phyloP scores from a whole-genome alignment of 179 eudicot genomes.

The Amaranthus tricolor region DNA sequence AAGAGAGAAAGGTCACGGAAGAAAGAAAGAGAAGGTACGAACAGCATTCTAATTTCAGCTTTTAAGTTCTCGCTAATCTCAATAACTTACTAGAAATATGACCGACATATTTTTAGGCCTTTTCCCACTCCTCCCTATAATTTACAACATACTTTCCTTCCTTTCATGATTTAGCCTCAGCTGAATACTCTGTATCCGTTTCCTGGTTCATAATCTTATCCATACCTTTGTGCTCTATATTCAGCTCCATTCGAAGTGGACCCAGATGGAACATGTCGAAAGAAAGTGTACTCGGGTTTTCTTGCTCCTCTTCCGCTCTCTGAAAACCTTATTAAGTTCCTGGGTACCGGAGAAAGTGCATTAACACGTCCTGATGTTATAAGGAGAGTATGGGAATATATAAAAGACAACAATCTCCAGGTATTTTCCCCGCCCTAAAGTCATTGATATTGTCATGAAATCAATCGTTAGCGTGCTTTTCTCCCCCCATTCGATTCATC shows the following conservation, averaged over 20 bases:
- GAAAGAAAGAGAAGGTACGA: slow-evolving; percentile 45
- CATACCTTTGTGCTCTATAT: slow-evolving; percentile 4
- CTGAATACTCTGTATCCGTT: neutral
- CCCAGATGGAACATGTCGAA: slow-evolving; percentile 51
- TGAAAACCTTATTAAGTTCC: slow-evolving; percentile 68
- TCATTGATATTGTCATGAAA: neutral
- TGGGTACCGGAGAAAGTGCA: slow-evolving; percentile 82
- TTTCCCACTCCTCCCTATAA: neutral
- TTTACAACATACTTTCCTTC: neutral
- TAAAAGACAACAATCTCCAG: slow-evolving; percentile 77
- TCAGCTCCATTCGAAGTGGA: slow-evolving; percentile 55
- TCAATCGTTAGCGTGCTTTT: neutral
- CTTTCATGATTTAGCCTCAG: neutral
- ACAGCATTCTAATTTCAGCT: neutral
- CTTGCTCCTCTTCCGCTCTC: slow-evolving; percentile 76
- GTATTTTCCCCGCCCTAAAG: slow-evolving; percentile 25
- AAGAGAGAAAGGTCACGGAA: slow-evolving; percentile 16
- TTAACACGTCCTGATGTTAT: slow-evolving; percentile 69
- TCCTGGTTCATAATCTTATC: neutral
- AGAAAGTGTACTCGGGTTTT: slow-evolving; percentile 57
- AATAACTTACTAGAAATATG: neutral
- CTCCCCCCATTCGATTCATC: neutral
- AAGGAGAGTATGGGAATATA: slow-evolving; percentile 85
- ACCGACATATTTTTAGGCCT: neutral
- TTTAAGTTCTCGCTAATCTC: neutral